Base-by-base conservation (phyloP, 2,329 filamentous ascomycete species). In the Phoma sp. region DNA sequence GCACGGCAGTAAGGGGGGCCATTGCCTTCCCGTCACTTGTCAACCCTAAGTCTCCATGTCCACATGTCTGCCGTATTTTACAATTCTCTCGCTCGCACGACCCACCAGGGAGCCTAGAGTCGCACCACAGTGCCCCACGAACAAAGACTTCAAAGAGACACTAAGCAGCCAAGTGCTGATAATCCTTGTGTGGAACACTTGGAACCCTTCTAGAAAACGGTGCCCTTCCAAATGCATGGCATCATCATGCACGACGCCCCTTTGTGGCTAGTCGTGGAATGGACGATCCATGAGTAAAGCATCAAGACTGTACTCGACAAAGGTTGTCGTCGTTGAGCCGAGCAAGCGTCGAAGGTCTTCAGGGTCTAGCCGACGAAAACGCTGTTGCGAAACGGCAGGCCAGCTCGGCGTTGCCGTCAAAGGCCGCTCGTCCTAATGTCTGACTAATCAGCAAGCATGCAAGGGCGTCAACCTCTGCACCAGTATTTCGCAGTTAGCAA, bases 171-270 rank as follows among this genome's bases (percentile, higher is more conserved):
- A 17, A 56, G 35, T 43, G 44, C 55, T 67, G 63, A 68, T 60
- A 61, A 66, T 4, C 54, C 53, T 52, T 60, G 60, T 57, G 63
- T 69, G 67, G 67, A 68, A 66, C 64, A 68, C 61, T 61, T 68
- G 60, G 61, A 61, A 65, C 46, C 49, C 36, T 62, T 72, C 69
- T 70, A 70, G 67, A 74, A 71, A 66, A 68, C 52, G 55, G 46
- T 49, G 43, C 37, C 39, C 35, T 43, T 51, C 56, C 52, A 43
- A 43, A 27, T 8, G 33, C 25, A 41, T 47, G 46, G 37, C 32
- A 45, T 54, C 29, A 39, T 51, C 50, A 70, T 72, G 73, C 69
- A 67, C 59, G 56, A 43, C 53, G 45, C 61, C 52, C 46, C 13
- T 51, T 51, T 29, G 49, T 45, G 38, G 32, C 43, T 52, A 51